Evolutionary conservation across 2,329 filamentous ascomycete species (phyloP).

Genomic region (Pestalotiopsis sp.): DNA sequence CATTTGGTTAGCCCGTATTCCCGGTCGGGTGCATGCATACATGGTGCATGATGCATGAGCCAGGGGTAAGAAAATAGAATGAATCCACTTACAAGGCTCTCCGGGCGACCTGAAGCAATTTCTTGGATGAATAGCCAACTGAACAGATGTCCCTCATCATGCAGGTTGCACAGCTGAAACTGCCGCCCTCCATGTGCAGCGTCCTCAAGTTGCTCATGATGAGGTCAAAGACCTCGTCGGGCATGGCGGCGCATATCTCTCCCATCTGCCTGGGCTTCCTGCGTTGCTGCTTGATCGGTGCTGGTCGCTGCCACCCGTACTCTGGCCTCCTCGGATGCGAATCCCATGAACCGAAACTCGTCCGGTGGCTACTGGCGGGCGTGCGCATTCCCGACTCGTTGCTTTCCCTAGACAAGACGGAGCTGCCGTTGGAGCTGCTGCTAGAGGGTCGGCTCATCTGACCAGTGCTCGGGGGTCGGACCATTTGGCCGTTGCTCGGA

Average conservation of each 20-base stretch:
- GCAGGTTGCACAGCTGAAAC: constrained; percentile 63
- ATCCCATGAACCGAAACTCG: constrained; percentile 44
- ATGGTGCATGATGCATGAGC: not conserved
- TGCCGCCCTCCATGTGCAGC: constrained; percentile 50
- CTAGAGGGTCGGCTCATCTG: constrained; percentile 21
- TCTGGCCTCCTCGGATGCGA: constrained; percentile 31
- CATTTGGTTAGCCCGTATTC: constrained; percentile 7
- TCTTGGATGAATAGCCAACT: constrained; percentile 52
- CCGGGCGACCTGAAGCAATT: constrained; percentile 54
- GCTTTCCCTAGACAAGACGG: constrained; percentile 28
- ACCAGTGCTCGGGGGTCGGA: constrained; percentile 25
- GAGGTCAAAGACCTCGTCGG: constrained; percentile 60
- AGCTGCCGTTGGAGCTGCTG: constrained; percentile 28
- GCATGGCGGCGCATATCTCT: constrained; percentile 57
- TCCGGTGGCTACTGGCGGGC: constrained; percentile 35
- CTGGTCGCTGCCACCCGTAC: constrained; percentile 35
- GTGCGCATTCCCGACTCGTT: constrained; percentile 32
- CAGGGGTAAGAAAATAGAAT: not conserved
- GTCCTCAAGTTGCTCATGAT: constrained; percentile 58
- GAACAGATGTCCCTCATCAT: constrained; percentile 65
- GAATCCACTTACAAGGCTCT: constrained; percentile 49
- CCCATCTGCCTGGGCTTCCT: constrained; percentile 41
- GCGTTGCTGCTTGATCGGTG: constrained; percentile 37
- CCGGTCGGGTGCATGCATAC: not conserved
- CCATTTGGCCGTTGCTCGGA: not conserved